Percentiles rank a stretch among this genome's conserved stretches.
Conservation (phyloP, 495 filamentous ascomycete genomes). For the Penicillium lagena region DNA sequence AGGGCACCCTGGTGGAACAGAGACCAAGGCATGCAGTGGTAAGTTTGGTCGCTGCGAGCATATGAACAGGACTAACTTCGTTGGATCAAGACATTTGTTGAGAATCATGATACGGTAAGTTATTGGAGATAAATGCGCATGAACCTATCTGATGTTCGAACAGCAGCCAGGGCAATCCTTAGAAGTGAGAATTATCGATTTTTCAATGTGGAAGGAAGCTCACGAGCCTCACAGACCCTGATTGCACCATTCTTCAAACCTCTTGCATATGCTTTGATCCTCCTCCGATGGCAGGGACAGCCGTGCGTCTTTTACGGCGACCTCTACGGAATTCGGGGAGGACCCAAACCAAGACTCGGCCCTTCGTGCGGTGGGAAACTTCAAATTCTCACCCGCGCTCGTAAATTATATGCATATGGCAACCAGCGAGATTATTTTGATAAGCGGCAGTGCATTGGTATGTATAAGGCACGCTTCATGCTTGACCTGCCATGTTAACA, state of each 20-base stretch:
- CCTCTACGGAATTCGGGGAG: conserved; percentile 59
- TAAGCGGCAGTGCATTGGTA: conserved; percentile 57
- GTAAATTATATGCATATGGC: conserved; percentile 66
- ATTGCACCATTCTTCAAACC: conserved; percentile 53
- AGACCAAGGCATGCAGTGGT: conserved; percentile 60
- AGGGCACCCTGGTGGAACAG: conserved; percentile 50
- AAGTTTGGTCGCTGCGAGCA: conserved; percentile 11
- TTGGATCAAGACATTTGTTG: conserved; percentile 31
- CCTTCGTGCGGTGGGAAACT: conserved; percentile 56
- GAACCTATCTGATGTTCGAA: background rate
- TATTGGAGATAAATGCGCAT: background rate
- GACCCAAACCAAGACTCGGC: conserved; percentile 31
- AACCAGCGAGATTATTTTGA: conserved; percentile 65
- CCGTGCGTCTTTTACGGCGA: conserved; percentile 74
- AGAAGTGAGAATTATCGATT: conserved; percentile 27
- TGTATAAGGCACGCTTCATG: background rate
- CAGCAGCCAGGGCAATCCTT: conserved; percentile 57
- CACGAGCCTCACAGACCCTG: conserved; percentile 26
- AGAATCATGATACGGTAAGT: conserved; percentile 41
- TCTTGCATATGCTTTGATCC: conserved; percentile 56
- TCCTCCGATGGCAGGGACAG: conserved; percentile 57
- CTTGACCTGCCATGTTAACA: conserved; percentile 1
- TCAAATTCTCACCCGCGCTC: conserved; percentile 53
- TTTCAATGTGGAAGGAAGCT: background rate
- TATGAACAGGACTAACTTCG: background rate